Evolutionary conservation across 306 rosid species (phyloP).

Genomic region (Cyamopsis tetragonoloba): DNA sequence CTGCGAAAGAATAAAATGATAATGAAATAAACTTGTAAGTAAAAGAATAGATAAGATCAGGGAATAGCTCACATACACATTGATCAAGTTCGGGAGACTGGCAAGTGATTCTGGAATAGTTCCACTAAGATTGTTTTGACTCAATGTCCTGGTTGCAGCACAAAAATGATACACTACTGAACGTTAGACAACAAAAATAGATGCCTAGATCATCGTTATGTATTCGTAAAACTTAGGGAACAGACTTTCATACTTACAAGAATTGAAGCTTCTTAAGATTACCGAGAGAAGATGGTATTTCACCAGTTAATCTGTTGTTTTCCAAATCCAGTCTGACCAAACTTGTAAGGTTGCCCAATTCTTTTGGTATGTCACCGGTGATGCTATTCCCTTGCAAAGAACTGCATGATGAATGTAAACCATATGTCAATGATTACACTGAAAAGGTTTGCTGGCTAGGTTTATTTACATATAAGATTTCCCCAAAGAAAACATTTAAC

Average conservation of each 20-base stretch:
- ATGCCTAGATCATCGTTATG: constrained; percentile 5
- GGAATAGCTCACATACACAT: constrained; percentile 51
- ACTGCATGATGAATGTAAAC: constrained; percentile 40
- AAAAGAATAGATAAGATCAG: neutral
- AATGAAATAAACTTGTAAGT: neutral
- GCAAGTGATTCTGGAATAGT: constrained; percentile 74
- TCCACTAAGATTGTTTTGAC: constrained; percentile 69
- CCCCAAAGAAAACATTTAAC: neutral
- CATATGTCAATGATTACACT: neutral
- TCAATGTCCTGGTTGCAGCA: constrained; percentile 59
- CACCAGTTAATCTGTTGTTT: constrained; percentile 66
- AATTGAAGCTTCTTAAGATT: constrained; percentile 68
- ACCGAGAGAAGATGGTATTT: constrained; percentile 77
- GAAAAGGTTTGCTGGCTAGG: neutral
- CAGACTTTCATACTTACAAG: constrained; percentile 57
- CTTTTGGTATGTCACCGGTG: constrained; percentile 68
- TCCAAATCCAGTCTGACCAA: constrained; percentile 67
- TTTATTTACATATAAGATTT: neutral
- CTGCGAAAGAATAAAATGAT: constrained; percentile 47
- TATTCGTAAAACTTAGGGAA: constrained; percentile 17
- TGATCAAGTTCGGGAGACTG: constrained; percentile 49
- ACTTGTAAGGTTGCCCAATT: constrained; percentile 62
- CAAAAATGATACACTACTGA: constrained; percentile 24
- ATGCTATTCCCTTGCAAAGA: constrained; percentile 74
- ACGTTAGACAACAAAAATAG: constrained; percentile 10